Evolutionary conservation across 1,139 yeast species (phyloP).

Genomic region (Yamadazyma kanchanaburiensis): DNA sequence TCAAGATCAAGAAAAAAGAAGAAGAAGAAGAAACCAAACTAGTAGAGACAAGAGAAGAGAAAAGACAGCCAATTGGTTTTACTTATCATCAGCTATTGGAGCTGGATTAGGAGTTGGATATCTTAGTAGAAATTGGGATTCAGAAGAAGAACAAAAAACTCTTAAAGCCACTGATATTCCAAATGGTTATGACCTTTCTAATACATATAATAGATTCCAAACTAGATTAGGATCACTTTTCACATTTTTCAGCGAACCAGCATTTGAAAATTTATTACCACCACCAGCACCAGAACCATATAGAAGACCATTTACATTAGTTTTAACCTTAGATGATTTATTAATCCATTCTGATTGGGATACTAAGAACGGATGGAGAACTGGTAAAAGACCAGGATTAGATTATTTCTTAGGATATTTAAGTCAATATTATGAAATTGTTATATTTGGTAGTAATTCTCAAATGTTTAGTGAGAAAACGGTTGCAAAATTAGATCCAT

Average conservation of each 20-base stretch:
- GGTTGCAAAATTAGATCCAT: constrained; percentile 87
- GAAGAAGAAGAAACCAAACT: constrained; percentile 59
- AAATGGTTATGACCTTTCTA: constrained; percentile 67
- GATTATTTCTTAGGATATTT: constrained; percentile 94
- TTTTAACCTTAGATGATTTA: constrained; percentile 83
- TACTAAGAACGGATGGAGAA: constrained; percentile 93
- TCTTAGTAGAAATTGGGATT: constrained; percentile 85
- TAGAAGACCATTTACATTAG: constrained; percentile 89
- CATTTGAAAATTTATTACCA: constrained; percentile 86
- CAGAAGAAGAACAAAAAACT: constrained; percentile 60
- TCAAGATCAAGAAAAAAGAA: constrained; percentile 21
- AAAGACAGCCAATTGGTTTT: constrained; percentile 66
- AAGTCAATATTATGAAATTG: constrained; percentile 94
- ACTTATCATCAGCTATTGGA: constrained; percentile 58
- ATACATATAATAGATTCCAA: constrained; percentile 63
- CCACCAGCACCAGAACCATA: constrained; percentile 87
- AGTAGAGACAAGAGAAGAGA: constrained; percentile 58
- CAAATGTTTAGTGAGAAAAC: constrained; percentile 84
- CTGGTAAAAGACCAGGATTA: constrained; percentile 97
- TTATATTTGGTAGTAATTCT: constrained; percentile 80
- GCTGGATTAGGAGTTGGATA: constrained; percentile 68
- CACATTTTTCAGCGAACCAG: constrained; percentile 89
- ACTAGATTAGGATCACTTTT: constrained; percentile 75
- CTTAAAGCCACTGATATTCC: constrained; percentile 49
- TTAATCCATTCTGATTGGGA: constrained; percentile 92